phyloP scores from a whole-genome alignment of 2,329 filamentous ascomycete genomes.

The Talaromyces funiculosus region DNA sequence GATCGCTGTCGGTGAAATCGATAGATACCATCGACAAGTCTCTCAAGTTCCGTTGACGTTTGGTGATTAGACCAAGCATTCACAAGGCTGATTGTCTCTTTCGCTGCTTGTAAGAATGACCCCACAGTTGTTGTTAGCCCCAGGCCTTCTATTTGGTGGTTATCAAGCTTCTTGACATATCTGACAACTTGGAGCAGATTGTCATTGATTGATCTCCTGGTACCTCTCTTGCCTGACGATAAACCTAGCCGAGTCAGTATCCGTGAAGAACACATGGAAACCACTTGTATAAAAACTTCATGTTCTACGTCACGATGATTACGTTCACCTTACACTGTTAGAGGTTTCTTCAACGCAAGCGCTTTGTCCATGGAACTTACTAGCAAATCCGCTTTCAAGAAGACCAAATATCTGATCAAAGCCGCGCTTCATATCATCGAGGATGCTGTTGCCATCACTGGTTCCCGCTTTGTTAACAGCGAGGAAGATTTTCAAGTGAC shows the following conservation, averaged over 20 bases:
- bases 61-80: conserved; percentile 24
- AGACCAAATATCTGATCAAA: conserved; percentile 1
- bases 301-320: background rate
- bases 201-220: background rate
- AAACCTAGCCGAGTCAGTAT: conserved; percentile 27
- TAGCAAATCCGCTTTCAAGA: background rate
- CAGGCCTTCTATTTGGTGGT: background rate
- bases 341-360: background rate
- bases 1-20: conserved; percentile 19
- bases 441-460: conserved; percentile 17
- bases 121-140: conserved; percentile 4
- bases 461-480: conserved; percentile 26
- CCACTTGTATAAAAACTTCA: conserved; percentile 22
- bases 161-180: background rate
- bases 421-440: conserved; percentile 12
- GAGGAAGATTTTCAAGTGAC: conserved; percentile 24
- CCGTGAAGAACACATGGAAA: conserved; percentile 28
- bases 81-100: conserved; percentile 20
- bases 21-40: conserved; percentile 27
- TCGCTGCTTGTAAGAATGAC: conserved; percentile 19
- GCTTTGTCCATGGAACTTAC: background rate
- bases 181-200: background rate
- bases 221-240: background rate
- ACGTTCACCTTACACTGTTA: background rate
- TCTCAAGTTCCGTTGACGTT: conserved; percentile 17